Evolutionary conservation across 139 green algal genomes (phyloP).

Genomic region (Haematococcus lacustris): DNA sequence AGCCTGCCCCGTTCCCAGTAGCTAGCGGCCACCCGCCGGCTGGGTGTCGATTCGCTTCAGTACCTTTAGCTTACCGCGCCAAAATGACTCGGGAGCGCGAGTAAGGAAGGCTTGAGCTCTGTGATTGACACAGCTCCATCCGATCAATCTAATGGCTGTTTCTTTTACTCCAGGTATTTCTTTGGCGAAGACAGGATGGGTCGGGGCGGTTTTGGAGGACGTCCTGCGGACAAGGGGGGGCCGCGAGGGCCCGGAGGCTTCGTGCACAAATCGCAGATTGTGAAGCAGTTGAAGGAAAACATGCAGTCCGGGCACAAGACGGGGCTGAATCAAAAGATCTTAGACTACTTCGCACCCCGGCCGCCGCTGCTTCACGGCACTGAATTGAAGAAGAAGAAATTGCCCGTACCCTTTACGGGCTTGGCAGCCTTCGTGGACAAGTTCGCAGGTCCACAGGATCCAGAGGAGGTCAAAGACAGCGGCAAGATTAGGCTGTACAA

Average conservation of each 20-base stretch:
- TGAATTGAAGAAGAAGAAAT: slow-evolving; percentile 27
- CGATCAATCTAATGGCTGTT: no score
- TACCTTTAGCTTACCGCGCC: no score
- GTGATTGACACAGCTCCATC: no score
- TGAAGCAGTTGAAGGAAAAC: slow-evolving; percentile 35
- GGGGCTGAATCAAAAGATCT: slow-evolving; percentile 60
- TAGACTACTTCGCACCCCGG: slow-evolving; percentile 64
- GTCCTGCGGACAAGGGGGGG: background rate
- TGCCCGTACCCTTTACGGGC: slow-evolving; percentile 46
- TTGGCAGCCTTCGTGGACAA: slow-evolving; percentile 48
- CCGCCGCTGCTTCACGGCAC: slow-evolving; percentile 18
- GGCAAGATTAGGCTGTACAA: slow-evolving; percentile 31
- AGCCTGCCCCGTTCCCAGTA: no score
- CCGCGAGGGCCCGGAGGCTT: background rate
- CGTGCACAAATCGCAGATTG: slow-evolving; percentile 1
- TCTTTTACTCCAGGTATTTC: no score
- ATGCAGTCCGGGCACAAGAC: slow-evolving; percentile 61
- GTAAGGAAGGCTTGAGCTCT: no score
- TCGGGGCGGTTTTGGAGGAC: background rate
- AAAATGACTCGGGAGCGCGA: no score
- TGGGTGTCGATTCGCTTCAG: no score
- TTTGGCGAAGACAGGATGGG: slow-evolving; percentile 6
- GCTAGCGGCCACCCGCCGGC: no score
- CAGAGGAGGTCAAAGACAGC: slow-evolving; percentile 66
- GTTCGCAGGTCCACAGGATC: slow-evolving; percentile 62